These are phyloP conservation scores for Neurospora tetrasperma DNA, from an alignment of 495 filamentous ascomycete species.

Conservation along the genomic window DNA sequence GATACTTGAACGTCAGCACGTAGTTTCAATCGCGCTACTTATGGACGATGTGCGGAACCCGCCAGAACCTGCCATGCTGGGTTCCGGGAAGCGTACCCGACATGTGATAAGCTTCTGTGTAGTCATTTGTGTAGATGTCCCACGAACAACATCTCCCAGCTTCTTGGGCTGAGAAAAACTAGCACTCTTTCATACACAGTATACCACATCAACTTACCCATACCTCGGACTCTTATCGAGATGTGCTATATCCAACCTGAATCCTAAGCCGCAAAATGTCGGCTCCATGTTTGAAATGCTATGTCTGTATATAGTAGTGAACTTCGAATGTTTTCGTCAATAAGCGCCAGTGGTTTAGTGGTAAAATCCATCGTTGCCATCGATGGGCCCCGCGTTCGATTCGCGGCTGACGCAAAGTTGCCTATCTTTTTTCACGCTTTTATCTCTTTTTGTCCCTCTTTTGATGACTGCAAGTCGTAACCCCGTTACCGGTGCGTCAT, in stretches of 20 bases:
- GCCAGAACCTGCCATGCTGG: neutral
- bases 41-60: neutral
- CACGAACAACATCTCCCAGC: neutral
- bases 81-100: neutral
- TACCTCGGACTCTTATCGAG: neutral
- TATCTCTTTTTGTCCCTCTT: neutral
- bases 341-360: slow-evolving; percentile 9
- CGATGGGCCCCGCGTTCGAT: slow-evolving; percentile 44
- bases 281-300: neutral
- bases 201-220: neutral
- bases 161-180: neutral
- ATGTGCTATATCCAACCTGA: neutral
- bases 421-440: neutral
- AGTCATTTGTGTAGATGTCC: neutral
- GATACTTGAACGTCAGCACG: neutral
- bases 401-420: slow-evolving; percentile 21
- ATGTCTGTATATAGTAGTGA: too few relatives aligned
- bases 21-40: neutral
- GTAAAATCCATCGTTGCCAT: slow-evolving; percentile 43
- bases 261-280: neutral
- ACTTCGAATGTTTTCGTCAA: neutral
- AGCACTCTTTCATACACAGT: neutral
- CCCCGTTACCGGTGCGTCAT: neutral
- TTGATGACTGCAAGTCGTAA: neutral
- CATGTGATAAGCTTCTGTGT: neutral